Evolutionary conservation across 2,329 filamentous ascomycete genomes (phyloP), one percentile per base, ranked within the genome.

Genomic region (Davidsoniella eucalypti): DNA sequence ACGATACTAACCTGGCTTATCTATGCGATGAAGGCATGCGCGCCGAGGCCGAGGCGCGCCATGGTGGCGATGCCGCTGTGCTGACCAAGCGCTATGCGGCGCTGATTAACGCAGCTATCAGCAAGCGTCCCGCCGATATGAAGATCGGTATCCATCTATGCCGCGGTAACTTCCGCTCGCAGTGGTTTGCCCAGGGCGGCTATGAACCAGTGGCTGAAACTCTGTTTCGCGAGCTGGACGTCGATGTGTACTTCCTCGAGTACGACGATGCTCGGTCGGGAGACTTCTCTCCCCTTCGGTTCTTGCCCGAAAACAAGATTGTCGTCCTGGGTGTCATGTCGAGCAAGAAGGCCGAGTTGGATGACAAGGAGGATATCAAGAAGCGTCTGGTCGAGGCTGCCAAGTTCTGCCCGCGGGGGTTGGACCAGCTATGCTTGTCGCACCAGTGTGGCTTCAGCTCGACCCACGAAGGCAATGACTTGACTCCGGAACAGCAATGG

Each of bases 81-180:
- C 72, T 84, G 55, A 72, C 87, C 47, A 75, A 81, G 57, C 70
- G 75, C 36, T 87, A 87, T 60, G 75, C 87, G 61, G 73, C 75
- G 61, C 75, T 82, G 56, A 84, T 86, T 68, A 86, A 86, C 60
- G 78, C 82, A 60, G 80, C 76, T 60, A 72, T 84, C 57, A 65
- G 68, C 21, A 68, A 70, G 55, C 69, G 77, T 1, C 80, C 81
- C 0, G 64, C 67, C 4, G 81, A 82, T 56, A 73, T 87, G 63
- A 80, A 85, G 57, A 67, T 86, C 2, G 82, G 83, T 14, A 73
- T 87, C 10, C 83, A 87, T 61, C 67, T 87, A 53, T 67, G 65
- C 60, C 57, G 65, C 57, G 64, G 71, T 50, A 81, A 81, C 65
- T 80, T 80, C 57, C 73, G 75, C 57, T 73, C 71, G 29, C 70